A percentile compares a stretch with the other conserved stretches of the same genome.
Conservation (phyloP, 2,329 filamentous ascomycete genomes). For the Xylaria polymorpha region DNA sequence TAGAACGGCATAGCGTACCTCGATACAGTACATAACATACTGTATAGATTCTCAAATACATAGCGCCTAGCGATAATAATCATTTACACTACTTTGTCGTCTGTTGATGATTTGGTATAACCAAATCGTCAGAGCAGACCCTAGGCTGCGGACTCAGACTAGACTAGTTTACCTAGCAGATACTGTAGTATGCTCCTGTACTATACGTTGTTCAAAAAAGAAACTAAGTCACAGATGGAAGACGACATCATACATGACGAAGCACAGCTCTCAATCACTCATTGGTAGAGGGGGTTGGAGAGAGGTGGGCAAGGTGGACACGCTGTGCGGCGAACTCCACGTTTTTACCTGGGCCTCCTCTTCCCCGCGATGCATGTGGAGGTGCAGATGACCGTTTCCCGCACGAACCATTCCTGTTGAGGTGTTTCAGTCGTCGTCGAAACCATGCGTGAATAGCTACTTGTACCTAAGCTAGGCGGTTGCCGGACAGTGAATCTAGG, state of each 20-base stretch:
- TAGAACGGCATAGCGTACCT: constrained; percentile 21
- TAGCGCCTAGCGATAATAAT: neutral
- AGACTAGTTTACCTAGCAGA: constrained; percentile 1
- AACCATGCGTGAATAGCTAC: constrained; percentile 24
- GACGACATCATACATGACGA: constrained; percentile 26
- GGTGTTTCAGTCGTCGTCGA: constrained; percentile 37
- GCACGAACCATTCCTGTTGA: constrained; percentile 45
- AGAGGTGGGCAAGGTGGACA: constrained; percentile 33
- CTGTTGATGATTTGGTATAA: neutral
- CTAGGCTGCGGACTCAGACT: constrained; percentile 13
- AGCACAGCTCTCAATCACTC: constrained; percentile 11
- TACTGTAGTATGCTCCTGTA: neutral
- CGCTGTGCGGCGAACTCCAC: constrained; percentile 48
- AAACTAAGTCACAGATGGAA: neutral
- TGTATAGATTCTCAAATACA: neutral
- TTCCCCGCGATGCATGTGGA: constrained; percentile 47
- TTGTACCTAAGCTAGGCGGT: neutral
- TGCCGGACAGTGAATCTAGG: neutral
- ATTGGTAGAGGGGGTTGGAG: constrained; percentile 38
- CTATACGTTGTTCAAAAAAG: neutral
- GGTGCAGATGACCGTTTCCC: constrained; percentile 48
- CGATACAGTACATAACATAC: neutral
- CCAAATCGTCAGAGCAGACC: constrained; percentile 6
- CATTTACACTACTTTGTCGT: neutral
- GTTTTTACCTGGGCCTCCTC: constrained; percentile 44